Percentiles rank a stretch among this genome's conserved stretches.
These are phyloP conservation scores for Candida peoriensis DNA, from an alignment of 805 yeast genomes.

Conservation along the genomic window DNA sequence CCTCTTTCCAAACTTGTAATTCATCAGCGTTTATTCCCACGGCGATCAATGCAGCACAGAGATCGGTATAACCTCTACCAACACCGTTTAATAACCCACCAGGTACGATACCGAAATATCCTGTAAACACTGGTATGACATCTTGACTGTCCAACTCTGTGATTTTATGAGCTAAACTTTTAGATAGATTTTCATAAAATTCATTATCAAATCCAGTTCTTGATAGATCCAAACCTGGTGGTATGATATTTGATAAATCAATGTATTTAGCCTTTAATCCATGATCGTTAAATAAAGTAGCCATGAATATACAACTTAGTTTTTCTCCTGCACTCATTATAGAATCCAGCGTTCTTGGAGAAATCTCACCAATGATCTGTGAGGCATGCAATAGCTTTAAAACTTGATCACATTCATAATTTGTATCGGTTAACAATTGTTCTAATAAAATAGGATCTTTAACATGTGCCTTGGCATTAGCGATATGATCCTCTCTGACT, in stretches of 20 bases:
- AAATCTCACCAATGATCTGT: slow-evolving; percentile 85
- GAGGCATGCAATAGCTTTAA: slow-evolving; percentile 77
- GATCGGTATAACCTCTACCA: slow-evolving; percentile 96
- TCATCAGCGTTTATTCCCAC: slow-evolving; percentile 92
- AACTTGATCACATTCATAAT: slow-evolving; percentile 61
- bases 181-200: slow-evolving; percentile 55
- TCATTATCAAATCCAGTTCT: slow-evolving; percentile 57
- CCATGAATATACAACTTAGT: slow-evolving; percentile 83
- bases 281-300: slow-evolving; percentile 75
- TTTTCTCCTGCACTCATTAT: slow-evolving; percentile 95
- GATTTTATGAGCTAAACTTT: slow-evolving; percentile 46
- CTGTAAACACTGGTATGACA: slow-evolving; percentile 86
- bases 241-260: slow-evolving; percentile 71
- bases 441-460: slow-evolving; percentile 38
- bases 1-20: slow-evolving; percentile 98
- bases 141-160: slow-evolving; percentile 33
- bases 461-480: slow-evolving; percentile 60
- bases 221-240: slow-evolving; percentile 50
- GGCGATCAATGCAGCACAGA: slow-evolving; percentile 95
- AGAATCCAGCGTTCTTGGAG: slow-evolving; percentile 80
- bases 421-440: slow-evolving; percentile 54
- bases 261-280: slow-evolving; percentile 77
- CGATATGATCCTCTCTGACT: slow-evolving; percentile 72
- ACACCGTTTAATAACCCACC: slow-evolving; percentile 91
- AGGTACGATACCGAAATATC: slow-evolving; percentile 93